phyloP scores from a whole-genome alignment of 2,329 filamentous ascomycete species.

The Sordariomycetes sp. region DNA sequence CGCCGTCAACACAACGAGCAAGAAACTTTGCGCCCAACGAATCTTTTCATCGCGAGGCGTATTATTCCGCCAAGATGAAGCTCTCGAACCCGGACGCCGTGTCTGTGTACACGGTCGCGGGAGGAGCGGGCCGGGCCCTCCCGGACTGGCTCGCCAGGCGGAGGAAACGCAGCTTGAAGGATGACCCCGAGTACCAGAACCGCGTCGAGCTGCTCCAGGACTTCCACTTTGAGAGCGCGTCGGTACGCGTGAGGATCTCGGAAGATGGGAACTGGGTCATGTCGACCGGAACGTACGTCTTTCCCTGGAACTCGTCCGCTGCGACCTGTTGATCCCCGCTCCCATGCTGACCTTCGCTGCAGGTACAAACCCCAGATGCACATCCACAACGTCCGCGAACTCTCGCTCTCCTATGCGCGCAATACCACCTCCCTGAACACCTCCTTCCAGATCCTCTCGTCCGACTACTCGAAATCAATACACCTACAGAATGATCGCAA shows the following conservation, averaged over 20 bases:
- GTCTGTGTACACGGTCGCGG: slow-evolving; percentile 89
- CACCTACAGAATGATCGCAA: slow-evolving; percentile 87
- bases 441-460: slow-evolving; percentile 76
- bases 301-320: background rate
- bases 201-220: slow-evolving; percentile 92
- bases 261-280: slow-evolving; percentile 97
- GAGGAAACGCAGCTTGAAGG: slow-evolving; percentile 81
- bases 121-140: slow-evolving; percentile 72
- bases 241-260: slow-evolving; percentile 75
- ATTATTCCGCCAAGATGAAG: slow-evolving; percentile 47
- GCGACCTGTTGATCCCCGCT: background rate
- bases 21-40: background rate
- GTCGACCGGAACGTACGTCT: slow-evolving; percentile 66
- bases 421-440: slow-evolving; percentile 89
- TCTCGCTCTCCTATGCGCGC: slow-evolving; percentile 84
- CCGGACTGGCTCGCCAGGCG: slow-evolving; percentile 92
- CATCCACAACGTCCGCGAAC: slow-evolving; percentile 84
- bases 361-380: slow-evolving; percentile 54
- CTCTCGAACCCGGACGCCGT: slow-evolving; percentile 71
- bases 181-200: slow-evolving; percentile 85
- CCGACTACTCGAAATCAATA: slow-evolving; percentile 86
- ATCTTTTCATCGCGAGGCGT: background rate
- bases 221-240: slow-evolving; percentile 95
- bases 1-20: background rate
- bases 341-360: background rate